A percentile compares a stretch with the other conserved stretches of the same genome.
These are phyloP conservation scores for Gaeumannomyces tritici DNA, from an alignment of 2,329 filamentous ascomycete genomes.

Conservation along the genomic window DNA sequence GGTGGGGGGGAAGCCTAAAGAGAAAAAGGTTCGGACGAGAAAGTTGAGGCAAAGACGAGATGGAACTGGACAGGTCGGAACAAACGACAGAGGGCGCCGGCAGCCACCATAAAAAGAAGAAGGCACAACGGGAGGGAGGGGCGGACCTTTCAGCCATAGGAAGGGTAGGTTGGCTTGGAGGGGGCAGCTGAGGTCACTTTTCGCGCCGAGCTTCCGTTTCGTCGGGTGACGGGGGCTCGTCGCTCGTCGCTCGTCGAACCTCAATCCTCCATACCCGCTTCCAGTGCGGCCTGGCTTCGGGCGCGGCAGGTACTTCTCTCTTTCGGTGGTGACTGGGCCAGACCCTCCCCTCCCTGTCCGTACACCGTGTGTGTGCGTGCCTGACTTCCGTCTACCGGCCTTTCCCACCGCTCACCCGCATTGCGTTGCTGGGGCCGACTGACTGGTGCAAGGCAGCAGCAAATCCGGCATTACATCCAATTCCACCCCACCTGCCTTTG, in stretches of 20 bases:
- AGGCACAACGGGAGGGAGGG: not conserved
- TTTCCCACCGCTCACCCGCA: not conserved
- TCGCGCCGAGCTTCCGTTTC: not conserved
- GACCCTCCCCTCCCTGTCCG: too few relatives aligned
- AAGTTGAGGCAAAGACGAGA: not conserved
- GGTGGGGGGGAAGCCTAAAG: not conserved
- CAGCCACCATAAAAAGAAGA: not conserved
- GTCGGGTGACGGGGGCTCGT: not conserved
- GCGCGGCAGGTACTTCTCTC: too few relatives aligned
- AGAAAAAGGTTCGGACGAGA: not conserved
- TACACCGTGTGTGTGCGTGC: not conserved
- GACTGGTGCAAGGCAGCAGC: not conserved
- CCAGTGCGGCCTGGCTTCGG: too few relatives aligned
- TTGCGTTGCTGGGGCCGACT: not conserved
- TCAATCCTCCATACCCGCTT: too few relatives aligned
- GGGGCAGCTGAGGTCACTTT: not conserved
- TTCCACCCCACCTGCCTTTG: conserved; percentile 2
- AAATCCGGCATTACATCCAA: too few relatives aligned
- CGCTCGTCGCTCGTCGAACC: not conserved
- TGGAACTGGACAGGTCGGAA: not conserved
- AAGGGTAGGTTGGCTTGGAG: too few relatives aligned
- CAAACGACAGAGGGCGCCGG: not conserved
- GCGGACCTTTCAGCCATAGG: not conserved
- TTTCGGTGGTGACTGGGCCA: too few relatives aligned
- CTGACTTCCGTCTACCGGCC: not conserved